phyloP scores from a whole-genome alignment of 176 grass and related monocot genomes.

The Musa acuminata region DNA sequence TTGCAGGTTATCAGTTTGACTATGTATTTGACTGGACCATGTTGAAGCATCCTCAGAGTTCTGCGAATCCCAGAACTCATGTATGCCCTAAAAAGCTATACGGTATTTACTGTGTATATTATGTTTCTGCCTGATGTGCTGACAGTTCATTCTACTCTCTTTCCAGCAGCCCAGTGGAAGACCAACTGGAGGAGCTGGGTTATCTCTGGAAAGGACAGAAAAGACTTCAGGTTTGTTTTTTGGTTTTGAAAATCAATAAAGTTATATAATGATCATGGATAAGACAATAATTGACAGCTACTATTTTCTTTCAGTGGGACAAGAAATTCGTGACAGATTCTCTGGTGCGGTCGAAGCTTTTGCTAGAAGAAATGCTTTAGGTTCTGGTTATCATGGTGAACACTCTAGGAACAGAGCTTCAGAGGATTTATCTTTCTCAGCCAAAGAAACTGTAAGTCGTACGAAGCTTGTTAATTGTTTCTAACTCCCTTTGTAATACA shows the following conservation, averaged over 20 bases:
- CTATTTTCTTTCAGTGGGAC: slow-evolving; percentile 38
- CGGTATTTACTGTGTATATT: neutral
- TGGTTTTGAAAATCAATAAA: neutral
- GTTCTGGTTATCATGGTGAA: slow-evolving; percentile 46
- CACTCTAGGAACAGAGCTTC: slow-evolving; percentile 51
- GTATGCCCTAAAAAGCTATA: slow-evolving; percentile 30
- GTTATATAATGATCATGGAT: neutral
- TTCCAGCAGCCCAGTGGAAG: slow-evolving; percentile 45
- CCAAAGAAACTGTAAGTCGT: slow-evolving; percentile 47
- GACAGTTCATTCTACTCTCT: slow-evolving; percentile 6
- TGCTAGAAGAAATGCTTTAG: slow-evolving; percentile 56
- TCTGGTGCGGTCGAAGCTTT: slow-evolving; percentile 90
- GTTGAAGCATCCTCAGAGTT: slow-evolving; percentile 63
- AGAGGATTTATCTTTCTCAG: slow-evolving; percentile 52
- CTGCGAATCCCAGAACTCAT: slow-evolving; percentile 42
- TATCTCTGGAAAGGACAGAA: slow-evolving; percentile 50
- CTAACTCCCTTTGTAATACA: neutral
- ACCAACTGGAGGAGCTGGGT: slow-evolving; percentile 40
- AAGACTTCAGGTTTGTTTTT: slow-evolving; percentile 43
- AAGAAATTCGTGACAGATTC: slow-evolving; percentile 86
- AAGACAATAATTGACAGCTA: no score
- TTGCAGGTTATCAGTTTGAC: slow-evolving; percentile 82
- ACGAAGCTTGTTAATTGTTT: neutral
- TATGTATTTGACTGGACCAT: slow-evolving; percentile 92
- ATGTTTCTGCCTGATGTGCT: slow-evolving; percentile 6